Conservation (phyloP, 2,329 filamentous ascomycete species). For the Scolecobasidium constrictum region DNA sequence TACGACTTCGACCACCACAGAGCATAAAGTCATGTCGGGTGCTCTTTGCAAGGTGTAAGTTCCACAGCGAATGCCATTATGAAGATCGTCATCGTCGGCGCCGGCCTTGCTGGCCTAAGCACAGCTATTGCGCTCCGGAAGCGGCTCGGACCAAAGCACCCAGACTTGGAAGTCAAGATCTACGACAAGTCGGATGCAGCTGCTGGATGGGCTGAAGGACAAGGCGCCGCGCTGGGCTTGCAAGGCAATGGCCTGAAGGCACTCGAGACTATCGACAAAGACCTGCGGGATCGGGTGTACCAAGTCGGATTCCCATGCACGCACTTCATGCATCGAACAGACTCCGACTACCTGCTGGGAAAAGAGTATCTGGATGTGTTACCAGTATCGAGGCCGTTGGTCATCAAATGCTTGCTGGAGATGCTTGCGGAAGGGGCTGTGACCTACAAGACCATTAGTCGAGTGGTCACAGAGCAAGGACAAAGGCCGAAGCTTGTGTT, state of each 20-base stretch:
- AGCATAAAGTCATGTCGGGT: no score
- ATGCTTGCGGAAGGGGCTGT: slow-evolving; percentile 31
- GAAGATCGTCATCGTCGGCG: slow-evolving; percentile 38
- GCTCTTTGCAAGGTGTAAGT: no score
- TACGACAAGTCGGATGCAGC: slow-evolving; percentile 27
- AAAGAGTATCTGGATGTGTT: slow-evolving; percentile 42
- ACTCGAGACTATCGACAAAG: slow-evolving; percentile 35
- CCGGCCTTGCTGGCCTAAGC: slow-evolving; percentile 40
- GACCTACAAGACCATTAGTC: slow-evolving; percentile 33
- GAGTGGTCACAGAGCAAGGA: slow-evolving; percentile 21
- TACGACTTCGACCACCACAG: no score
- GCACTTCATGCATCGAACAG: slow-evolving; percentile 14
- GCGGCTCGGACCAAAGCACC: slow-evolving; percentile 29
- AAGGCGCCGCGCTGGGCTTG: slow-evolving; percentile 47
- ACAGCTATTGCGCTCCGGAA: slow-evolving; percentile 45
- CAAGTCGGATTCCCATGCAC: slow-evolving; percentile 22
- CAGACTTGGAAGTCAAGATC: slow-evolving; percentile 38
- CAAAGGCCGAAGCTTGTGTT: slow-evolving; percentile 12
- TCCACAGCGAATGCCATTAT: no score
- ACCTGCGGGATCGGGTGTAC: slow-evolving; percentile 42
- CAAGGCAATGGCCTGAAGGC: slow-evolving; percentile 36
- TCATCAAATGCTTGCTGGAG: slow-evolving; percentile 39
- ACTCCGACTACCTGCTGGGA: slow-evolving; percentile 20
- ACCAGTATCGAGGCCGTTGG: slow-evolving; percentile 41
- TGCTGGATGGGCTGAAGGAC: slow-evolving; percentile 48